Conservation (phyloP, 192 early-diverging fungal genomes). For the Allomyces arbusculus region DNA sequence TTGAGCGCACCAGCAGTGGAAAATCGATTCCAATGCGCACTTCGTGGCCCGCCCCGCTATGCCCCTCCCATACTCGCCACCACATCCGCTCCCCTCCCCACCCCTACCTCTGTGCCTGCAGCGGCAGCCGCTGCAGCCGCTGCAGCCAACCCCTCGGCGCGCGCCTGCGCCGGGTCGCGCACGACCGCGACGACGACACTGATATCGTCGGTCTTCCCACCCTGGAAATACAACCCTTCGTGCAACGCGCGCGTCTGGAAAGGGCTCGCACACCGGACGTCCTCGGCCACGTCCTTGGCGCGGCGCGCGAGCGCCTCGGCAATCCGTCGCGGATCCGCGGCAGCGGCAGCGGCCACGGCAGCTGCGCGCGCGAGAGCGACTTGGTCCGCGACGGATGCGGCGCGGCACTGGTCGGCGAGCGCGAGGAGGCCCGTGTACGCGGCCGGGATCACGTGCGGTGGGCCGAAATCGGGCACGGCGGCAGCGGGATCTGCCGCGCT, state of each 20-base stretch:
- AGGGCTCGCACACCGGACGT: conserved; percentile 54
- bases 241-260: conserved; percentile 85
- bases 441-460: too few species aligned
- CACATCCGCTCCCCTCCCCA: too few species aligned
- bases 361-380: conserved; percentile 13
- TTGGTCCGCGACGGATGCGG: conserved; percentile 4
- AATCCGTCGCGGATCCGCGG: conserved; percentile 41
- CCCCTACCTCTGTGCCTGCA: too few species aligned
- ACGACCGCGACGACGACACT: conserved; percentile 74
- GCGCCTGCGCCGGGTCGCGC: conserved; percentile 26
- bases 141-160: too few species aligned
- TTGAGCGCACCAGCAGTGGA: too few species aligned
- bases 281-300: conserved; percentile 61
- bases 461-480: too few species aligned
- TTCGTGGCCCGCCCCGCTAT: too few species aligned
- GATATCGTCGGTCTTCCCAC: conserved; percentile 91
- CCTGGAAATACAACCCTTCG: conserved; percentile 82
- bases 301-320: conserved; percentile 56
- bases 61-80: too few species aligned
- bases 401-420: neutral
- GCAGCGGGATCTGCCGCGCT: too few species aligned
- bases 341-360: neutral
- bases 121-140: too few species aligned
- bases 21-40: too few species aligned
- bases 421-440: neutral